Conservation (phyloP, 441 rosid genomes). For the Brassica balearica region DNA sequence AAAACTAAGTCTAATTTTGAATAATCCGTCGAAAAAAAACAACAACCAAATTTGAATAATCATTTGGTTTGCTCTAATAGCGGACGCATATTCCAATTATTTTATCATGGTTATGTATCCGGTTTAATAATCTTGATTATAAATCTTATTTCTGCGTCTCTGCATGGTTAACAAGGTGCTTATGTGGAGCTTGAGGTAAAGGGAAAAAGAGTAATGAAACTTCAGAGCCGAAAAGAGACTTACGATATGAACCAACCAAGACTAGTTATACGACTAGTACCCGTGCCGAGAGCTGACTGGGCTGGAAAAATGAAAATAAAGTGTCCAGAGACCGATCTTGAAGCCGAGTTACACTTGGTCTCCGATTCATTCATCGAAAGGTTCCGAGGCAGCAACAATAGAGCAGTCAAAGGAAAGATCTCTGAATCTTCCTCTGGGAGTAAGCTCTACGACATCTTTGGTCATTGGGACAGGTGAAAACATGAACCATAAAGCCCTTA, state of each 20-base stretch:
- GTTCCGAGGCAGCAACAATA: constrained; percentile 44
- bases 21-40: neutral
- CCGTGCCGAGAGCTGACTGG: constrained; percentile 62
- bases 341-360: constrained; percentile 59
- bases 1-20: neutral
- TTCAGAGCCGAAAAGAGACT: constrained; percentile 60
- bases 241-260: constrained; percentile 77
- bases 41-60: neutral
- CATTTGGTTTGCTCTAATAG: neutral
- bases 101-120: neutral
- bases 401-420: constrained; percentile 69
- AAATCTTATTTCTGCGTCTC: neutral
- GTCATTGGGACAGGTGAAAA: constrained; percentile 76
- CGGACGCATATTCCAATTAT: neutral
- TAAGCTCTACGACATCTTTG: constrained; percentile 56
- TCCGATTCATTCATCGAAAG: constrained; percentile 53
- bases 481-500: constrained; percentile 31
- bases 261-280: constrained; percentile 58
- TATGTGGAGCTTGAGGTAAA: constrained; percentile 64
- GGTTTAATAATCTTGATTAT: neutral
- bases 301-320: constrained; percentile 60
- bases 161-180: constrained; percentile 50
- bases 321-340: constrained; percentile 66
- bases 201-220: constrained; percentile 68
- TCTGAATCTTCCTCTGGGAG: constrained; percentile 50